A percentile compares a stretch with the other conserved stretches of the same genome.
Evolutionary conservation across 768 basidiomycete genomes (phyloP).

Genomic region (Calocera cornea): DNA sequence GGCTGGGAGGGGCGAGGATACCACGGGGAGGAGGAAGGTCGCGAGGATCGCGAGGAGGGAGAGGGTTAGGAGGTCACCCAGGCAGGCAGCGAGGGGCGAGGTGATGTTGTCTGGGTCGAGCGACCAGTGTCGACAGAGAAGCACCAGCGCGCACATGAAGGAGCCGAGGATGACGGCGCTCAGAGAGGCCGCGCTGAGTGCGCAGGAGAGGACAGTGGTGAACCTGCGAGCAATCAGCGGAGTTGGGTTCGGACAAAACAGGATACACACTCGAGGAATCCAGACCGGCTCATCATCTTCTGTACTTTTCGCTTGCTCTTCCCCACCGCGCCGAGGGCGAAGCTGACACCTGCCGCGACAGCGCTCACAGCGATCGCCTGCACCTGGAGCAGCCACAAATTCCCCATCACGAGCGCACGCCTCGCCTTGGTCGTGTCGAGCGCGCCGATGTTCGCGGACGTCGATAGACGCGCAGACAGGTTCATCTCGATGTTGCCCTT

Average conservation of each 20-base stretch:
- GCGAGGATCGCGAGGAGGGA: slow-evolving; percentile 66
- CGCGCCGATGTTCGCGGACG: slow-evolving; percentile 83
- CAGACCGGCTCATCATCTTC: background rate
- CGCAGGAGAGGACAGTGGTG: slow-evolving; percentile 57
- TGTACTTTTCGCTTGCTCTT: slow-evolving; percentile 1
- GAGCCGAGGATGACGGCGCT: slow-evolving; percentile 72
- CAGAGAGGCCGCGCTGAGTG: slow-evolving; percentile 68
- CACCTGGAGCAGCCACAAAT: slow-evolving; percentile 76
- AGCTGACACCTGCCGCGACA: slow-evolving; percentile 64
- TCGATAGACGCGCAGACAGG: slow-evolving; percentile 86
- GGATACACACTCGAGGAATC: slow-evolving; percentile 10
- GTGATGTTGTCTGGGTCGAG: slow-evolving; percentile 97
- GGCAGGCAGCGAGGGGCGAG: slow-evolving; percentile 79
- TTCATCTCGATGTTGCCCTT: slow-evolving; percentile 99
- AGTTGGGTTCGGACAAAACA: slow-evolving; percentile 8
- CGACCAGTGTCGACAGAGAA: slow-evolving; percentile 58
- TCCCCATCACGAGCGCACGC: slow-evolving; percentile 58
- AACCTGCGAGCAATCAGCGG: slow-evolving; percentile 37
- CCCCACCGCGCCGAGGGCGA: slow-evolving; percentile 44
- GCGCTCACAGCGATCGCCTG: slow-evolving; percentile 85
- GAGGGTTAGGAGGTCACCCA: slow-evolving; percentile 87
- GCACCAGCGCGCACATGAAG: slow-evolving; percentile 79
- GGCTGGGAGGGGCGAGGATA: slow-evolving; percentile 53
- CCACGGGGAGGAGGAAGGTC: slow-evolving; percentile 49
- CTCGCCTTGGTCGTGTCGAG: slow-evolving; percentile 59